Evolutionary conservation across 139 green algal genomes (phyloP).

Genomic region (Tetraselmis chui): DNA sequence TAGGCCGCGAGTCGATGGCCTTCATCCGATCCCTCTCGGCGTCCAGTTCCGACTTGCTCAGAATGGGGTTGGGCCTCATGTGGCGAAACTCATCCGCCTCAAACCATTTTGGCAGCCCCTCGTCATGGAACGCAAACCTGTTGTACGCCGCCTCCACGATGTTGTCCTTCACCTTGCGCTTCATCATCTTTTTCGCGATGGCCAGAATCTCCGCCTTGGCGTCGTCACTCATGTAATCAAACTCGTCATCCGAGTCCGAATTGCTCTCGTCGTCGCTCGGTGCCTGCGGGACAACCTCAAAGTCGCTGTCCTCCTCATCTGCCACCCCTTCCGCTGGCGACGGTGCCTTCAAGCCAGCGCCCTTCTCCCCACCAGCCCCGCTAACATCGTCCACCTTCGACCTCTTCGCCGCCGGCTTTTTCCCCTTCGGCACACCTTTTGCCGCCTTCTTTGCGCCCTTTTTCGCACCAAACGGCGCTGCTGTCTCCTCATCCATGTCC

Average conservation of each 20-base stretch:
- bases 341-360: constrained; percentile 1
- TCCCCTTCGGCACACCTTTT: not conserved
- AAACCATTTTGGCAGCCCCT: constrained; percentile 80
- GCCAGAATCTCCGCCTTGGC: constrained; percentile 66
- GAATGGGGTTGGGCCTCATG: constrained; percentile 50
- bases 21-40: constrained; percentile 66
- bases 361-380: constrained; percentile 3
- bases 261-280: constrained; percentile 11
- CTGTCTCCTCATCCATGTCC: constrained; percentile 23
- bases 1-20: constrained; percentile 78
- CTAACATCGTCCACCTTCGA: not conserved
- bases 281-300: constrained; percentile 41
- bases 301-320: constrained; percentile 8
- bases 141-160: constrained; percentile 96
- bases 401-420: constrained; percentile 2
- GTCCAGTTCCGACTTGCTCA: constrained; percentile 77
- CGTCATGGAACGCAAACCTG: constrained; percentile 73
- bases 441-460: constrained; percentile 17
- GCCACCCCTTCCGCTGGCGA: constrained; percentile 7
- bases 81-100: constrained; percentile 78
- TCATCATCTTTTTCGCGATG: constrained; percentile 77
- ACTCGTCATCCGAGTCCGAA: constrained; percentile 48
- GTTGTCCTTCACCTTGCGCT: constrained; percentile 65
- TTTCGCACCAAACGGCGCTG: constrained; percentile 10
- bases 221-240: constrained; percentile 48